Base-by-base conservation (phyloP, 1,284 basidiomycete genomes). In the Takashimella tepidaria region DNA sequence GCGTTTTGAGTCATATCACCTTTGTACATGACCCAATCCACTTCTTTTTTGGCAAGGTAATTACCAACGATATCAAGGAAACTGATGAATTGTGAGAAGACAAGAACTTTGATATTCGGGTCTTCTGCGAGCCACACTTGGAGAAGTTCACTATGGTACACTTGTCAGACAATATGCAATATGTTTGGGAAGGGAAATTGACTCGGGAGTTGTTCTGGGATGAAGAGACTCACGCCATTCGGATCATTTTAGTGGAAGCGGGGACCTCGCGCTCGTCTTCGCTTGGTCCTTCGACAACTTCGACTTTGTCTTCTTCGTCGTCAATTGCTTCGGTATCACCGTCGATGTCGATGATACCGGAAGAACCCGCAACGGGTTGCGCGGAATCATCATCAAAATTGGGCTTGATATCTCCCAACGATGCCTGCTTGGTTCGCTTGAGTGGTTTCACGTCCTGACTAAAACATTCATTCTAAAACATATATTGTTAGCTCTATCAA, bases 81-180 rank as follows among this genome's bases (percentile, higher is more conserved):
- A 16, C 64, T 55, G 11, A 70, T 68, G 56, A 76, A 76, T 60
- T 73, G 70, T 21, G 59, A 67, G 58, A 70, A 72, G 43, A 70
- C 58, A 26, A 72, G 60, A 45, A 72, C 59, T 54, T 69, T 70
- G 42, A 53, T 49, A 40, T 50, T 59, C 6, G 56, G 53, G 47
- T 66, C 64, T 50, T 70, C 61, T 13, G 46, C 57, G 20, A 65
- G 44, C 41, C 61, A 66, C 6, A 57, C 55, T 22, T 66, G 56
- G 27, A 72, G 54, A 1, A 70, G 55, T 4, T 62, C 58, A 11
- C 66, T 70, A 24, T 10, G 31, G 31, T n/a, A n/a, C n/a, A 12
- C 1, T 3, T 25, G 49, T 53, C 41, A 49, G 44, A 11, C 6
- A 13, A 49, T 26, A 6, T 6, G 11, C 10, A n/a, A 13, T 4